These are phyloP conservation scores for Clonostachys rhizophaga DNA, from an alignment of 2,329 filamentous ascomycete species.

Conservation along the genomic window DNA sequence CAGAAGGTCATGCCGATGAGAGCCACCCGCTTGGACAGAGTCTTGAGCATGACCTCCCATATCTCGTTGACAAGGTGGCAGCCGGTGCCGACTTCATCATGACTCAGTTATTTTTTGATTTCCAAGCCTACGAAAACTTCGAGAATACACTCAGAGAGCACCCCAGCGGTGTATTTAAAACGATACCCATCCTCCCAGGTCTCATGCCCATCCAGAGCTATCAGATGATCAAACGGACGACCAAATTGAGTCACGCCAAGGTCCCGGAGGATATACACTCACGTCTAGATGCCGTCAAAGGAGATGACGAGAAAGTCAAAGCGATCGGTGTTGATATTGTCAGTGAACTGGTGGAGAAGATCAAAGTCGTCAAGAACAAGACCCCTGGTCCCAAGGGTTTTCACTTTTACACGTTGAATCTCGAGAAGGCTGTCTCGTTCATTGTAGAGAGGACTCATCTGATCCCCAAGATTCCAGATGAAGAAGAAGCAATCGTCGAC, in stretches of 20 bases:
- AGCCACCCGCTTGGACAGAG: constrained; percentile 69
- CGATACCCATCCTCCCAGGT: constrained; percentile 86
- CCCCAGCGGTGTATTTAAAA: constrained; percentile 78
- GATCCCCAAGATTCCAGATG: constrained; percentile 60
- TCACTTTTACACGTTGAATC: constrained; percentile 95
- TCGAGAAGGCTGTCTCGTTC: constrained; percentile 93
- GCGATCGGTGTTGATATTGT: constrained; percentile 76
- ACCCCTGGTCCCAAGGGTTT: constrained; percentile 68
- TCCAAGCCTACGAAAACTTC: constrained; percentile 75
- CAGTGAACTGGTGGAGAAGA: constrained; percentile 74
- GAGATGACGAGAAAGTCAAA: constrained; percentile 80
- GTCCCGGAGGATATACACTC: constrained; percentile 68
- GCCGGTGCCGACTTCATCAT: constrained; percentile 97
- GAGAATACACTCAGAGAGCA: constrained; percentile 75
- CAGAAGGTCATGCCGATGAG: constrained; percentile 91
- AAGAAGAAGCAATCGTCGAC: constrained; percentile 46
- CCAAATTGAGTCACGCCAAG: constrained; percentile 87
- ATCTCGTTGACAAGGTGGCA: constrained; percentile 81
- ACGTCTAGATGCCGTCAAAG: constrained; percentile 67
- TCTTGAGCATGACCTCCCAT: constrained; percentile 78
- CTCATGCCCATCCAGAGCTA: constrained; percentile 98
- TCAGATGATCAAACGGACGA: constrained; percentile 89
- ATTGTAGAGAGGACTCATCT: constrained; percentile 83
- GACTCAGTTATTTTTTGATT: constrained; percentile 96
- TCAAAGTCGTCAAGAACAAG: constrained; percentile 60